Base-by-base conservation (phyloP, 2,329 filamentous ascomycete species). In the Aspergillus ustus region DNA sequence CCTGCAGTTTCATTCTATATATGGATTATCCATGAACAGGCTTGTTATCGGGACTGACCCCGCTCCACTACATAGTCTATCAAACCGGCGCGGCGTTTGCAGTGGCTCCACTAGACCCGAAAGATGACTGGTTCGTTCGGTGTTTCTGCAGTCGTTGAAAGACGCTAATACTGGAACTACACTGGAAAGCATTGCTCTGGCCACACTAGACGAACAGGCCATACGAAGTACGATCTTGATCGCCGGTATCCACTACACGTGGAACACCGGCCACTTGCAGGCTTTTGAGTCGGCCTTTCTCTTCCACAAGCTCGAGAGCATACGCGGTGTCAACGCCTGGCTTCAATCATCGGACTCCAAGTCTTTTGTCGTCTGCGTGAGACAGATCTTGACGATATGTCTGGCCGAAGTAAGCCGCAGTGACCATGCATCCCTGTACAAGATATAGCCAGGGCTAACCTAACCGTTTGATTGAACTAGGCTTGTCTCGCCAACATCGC, bases 271-370 rank as follows among this genome's bases (percentile, higher is more conserved):
- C 25, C 46, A 31, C 13, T 17, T 56, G 45, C 53, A 56, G 53
- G 53, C 40, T 31, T 56, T 29, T 20, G 53, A 56, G 53, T 34
- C 53, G 3, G 22, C 45, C 11, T 56, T 46, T 45, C 53, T 56
- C 3, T 48, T 56, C 25, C 53, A 56, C 53, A 56, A 56, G 53
- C 22, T 56, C 45, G 53, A 56, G 40, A 56, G 53, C 40, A 56
- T 56, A 34, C 53, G 43, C 25, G 31, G 46, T 17, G 29, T 56
- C 40, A 56, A 56, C 28, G 19, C 22, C 6, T 46, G 53, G 53
- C 53, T 56, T 56, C 19, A 19, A 31, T 13, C 34, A 34, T n/a
- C n/a, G 7, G 43, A 19, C 7, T 45, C 40, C 40, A 48, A 45
- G 29, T n/a, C n/a, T 4, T 56, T 56, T 22, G 15, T 48, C 40